Evolutionary conservation across 2,329 filamentous ascomycete species (phyloP).

Genomic region (Ophiosphaerella korrae): DNA sequence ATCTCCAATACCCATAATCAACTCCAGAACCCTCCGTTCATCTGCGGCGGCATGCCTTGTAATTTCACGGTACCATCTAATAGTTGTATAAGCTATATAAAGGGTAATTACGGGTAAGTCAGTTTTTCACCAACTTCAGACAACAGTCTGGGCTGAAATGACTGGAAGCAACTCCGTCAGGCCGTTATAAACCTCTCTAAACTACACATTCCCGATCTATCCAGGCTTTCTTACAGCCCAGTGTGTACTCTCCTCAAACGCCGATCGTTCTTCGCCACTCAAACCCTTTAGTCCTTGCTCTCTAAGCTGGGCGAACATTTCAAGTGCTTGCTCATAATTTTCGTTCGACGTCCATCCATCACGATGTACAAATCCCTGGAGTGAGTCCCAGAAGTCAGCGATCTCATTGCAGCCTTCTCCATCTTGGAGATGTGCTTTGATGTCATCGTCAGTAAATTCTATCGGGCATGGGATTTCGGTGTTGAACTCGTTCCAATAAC

Average conservation of each 20-base stretch:
- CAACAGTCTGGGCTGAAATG: no score
- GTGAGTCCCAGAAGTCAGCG: conserved; percentile 44
- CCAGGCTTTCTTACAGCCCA: conserved; percentile 8
- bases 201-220: not conserved
- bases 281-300: conserved; percentile 38
- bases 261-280: conserved; percentile 36
- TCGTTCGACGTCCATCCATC: conserved; percentile 48
- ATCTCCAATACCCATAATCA: no score
- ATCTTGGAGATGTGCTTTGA: conserved; percentile 23
- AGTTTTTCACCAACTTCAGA: no score
- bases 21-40: no score
- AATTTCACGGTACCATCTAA: no score
- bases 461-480: conserved; percentile 36
- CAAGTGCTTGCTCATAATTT: conserved; percentile 42
- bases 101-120: no score
- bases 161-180: no score
- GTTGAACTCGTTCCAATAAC: conserved; percentile 39
- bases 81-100: no score
- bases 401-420: conserved; percentile 38
- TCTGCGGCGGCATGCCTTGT: no score
- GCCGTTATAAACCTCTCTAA: no score
- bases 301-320: conserved; percentile 43
- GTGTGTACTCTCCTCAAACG: conserved; percentile 34
- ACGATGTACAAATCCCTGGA: conserved; percentile 42
- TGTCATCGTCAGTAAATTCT: conserved; percentile 23